A percentile compares a stretch with the other conserved stretches of the same genome.
Evolutionary conservation across 352 stramenopile species (phyloP).

Genomic region (Phytophthora parvispora): DNA sequence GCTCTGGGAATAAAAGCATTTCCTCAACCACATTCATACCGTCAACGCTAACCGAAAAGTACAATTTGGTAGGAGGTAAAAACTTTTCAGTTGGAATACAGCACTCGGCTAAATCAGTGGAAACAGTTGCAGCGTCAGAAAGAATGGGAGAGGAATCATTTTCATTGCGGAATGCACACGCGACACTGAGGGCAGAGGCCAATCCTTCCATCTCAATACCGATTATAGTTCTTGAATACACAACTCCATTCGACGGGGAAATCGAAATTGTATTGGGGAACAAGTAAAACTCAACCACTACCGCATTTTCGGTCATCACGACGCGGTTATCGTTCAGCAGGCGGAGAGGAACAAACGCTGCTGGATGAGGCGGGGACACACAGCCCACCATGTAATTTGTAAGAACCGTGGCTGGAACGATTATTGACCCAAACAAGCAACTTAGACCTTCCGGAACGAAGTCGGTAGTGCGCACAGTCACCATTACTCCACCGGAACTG

Average conservation of each 20-base stretch:
- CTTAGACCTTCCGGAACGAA: constrained; percentile 24
- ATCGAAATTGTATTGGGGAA: constrained; percentile 13
- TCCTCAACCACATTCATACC: constrained; percentile 22
- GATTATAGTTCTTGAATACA: constrained; percentile 41
- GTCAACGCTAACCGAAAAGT: constrained; percentile 40
- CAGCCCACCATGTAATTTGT: constrained; percentile 31
- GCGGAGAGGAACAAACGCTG: constrained; percentile 29
- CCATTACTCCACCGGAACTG: constrained; percentile 16
- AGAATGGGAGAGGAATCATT: neutral
- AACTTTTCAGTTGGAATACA: constrained; percentile 14
- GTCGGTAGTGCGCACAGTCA: constrained; percentile 28
- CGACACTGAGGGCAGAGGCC: constrained; percentile 12
- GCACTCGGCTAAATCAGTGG: constrained; percentile 21
- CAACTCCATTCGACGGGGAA: constrained; percentile 36
- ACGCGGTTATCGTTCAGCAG: constrained; percentile 23
- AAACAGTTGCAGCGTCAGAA: constrained; percentile 10
- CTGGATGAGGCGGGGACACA: constrained; percentile 32
- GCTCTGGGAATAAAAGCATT: constrained; percentile 19
- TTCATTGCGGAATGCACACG: constrained; percentile 36
- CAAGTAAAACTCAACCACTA: constrained; percentile 46
- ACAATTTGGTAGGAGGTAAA: neutral
- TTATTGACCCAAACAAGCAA: constrained; percentile 47
- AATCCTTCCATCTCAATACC: constrained; percentile 29
- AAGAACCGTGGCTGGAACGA: constrained; percentile 26
- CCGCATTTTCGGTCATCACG: constrained; percentile 48